Percentiles rank a stretch among this genome's conserved stretches.
Evolutionary conservation across 1,139 yeast genomes (phyloP).

Genomic region (Yamadazyma membranifaciens): DNA sequence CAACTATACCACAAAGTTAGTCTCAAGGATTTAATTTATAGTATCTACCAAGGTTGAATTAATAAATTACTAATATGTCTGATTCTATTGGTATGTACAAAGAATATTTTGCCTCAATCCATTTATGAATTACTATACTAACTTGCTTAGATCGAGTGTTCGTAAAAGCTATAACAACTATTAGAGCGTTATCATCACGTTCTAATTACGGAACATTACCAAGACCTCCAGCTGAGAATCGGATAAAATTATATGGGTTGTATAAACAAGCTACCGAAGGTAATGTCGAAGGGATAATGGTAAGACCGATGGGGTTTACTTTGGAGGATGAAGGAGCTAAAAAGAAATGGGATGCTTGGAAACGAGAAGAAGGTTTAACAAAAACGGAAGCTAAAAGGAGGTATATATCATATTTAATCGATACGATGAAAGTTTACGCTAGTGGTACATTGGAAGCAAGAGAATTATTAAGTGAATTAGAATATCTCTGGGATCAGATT

Average conservation of each 20-base stretch:
- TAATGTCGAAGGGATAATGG: conserved; percentile 66
- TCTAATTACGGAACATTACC: conserved; percentile 71
- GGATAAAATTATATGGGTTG: conserved; percentile 73
- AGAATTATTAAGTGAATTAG: conserved; percentile 64
- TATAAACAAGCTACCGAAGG: conserved; percentile 92
- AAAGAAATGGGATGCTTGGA: conserved; percentile 88
- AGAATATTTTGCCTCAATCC: neutral
- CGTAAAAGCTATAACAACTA: conserved; percentile 77
- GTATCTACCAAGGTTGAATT: too few relatives aligned
- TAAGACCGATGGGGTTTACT: conserved; percentile 59
- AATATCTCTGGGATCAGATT: conserved; percentile 73
- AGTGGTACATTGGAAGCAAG: conserved; percentile 67
- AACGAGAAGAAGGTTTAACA: conserved; percentile 66
- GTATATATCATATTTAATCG: conserved; percentile 65
- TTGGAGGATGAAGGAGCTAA: conserved; percentile 67
- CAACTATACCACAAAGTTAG: too few relatives aligned
- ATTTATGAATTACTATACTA: conserved; percentile 3
- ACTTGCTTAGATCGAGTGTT: conserved; percentile 61
- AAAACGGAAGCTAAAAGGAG: conserved; percentile 71
- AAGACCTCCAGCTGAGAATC: conserved; percentile 73
- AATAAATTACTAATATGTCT: too few relatives aligned
- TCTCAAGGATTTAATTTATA: too few relatives aligned
- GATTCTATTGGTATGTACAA: conserved; percentile 10
- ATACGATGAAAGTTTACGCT: conserved; percentile 72
- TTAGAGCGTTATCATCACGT: conserved; percentile 67